A percentile compares a stretch with the other conserved stretches of the same genome.
Conservation (phyloP, 2,329 filamentous ascomycete species). For the Stemphylium beticola region DNA sequence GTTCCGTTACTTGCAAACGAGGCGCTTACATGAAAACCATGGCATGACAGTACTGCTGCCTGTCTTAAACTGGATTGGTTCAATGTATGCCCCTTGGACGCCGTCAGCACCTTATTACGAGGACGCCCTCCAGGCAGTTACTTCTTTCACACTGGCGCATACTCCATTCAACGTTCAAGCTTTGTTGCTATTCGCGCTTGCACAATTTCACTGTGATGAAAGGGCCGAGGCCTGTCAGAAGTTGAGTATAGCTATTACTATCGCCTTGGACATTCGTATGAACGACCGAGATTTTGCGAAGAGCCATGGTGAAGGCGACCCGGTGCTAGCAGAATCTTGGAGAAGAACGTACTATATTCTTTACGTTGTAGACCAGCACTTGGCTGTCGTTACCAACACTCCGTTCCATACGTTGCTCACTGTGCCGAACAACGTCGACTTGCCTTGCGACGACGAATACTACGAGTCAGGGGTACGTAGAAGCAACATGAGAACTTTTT, state of each 20-base stretch:
- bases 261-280: conserved; percentile 79
- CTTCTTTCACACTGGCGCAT: conserved; percentile 20
- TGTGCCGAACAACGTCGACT: conserved; percentile 67
- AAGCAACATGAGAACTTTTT: background rate
- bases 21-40: conserved; percentile 24
- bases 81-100: conserved; percentile 42
- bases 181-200: conserved; percentile 75
- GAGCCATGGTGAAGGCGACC: conserved; percentile 66
- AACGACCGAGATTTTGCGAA: conserved; percentile 72
- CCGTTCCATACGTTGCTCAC: conserved; percentile 71
- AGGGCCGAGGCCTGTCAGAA: conserved; percentile 69
- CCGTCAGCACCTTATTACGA: conserved; percentile 35
- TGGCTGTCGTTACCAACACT: conserved; percentile 76
- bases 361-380: conserved; percentile 77
- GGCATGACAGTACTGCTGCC: conserved; percentile 31
- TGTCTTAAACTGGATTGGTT: conserved; percentile 41
- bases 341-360: conserved; percentile 87
- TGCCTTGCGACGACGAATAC: conserved; percentile 82
- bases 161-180: conserved; percentile 72
- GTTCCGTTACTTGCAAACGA: conserved; percentile 45
- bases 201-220: conserved; percentile 79
- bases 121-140: conserved; percentile 29
- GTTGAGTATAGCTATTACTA: conserved; percentile 68
- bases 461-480: conserved; percentile 53
- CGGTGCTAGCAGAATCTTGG: conserved; percentile 80